These are phyloP conservation scores for Marasmius oreades DNA, from an alignment of 1,284 basidiomycete species.

Conservation along the genomic window DNA sequence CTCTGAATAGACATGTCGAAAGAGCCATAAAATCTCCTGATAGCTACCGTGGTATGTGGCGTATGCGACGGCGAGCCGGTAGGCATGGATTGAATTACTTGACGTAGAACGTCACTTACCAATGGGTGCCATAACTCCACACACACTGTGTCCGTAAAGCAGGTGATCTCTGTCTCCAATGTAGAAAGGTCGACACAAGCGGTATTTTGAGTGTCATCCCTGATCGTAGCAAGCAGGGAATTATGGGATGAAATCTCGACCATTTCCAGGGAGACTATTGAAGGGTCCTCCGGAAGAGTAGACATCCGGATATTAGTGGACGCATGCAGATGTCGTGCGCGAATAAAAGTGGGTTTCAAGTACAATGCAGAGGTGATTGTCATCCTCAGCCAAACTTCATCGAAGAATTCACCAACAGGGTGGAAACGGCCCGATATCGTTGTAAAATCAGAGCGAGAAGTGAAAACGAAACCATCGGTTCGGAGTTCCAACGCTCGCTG, in stretches of 20 bases:
- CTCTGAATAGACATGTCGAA: constrained; percentile 58
- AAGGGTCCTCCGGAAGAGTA: constrained; percentile 36
- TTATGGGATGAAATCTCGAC: constrained; percentile 45
- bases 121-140: constrained; percentile 73
- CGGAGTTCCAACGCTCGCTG: constrained; percentile 47
- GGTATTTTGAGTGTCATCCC: constrained; percentile 39
- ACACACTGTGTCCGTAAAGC: constrained; percentile 58
- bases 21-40: constrained; percentile 49
- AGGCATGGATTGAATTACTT: constrained; percentile 36
- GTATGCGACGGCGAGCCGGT: constrained; percentile 12
- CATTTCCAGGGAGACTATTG: constrained; percentile 54
- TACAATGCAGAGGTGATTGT: constrained; percentile 28
- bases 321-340: constrained; percentile 26
- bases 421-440: constrained; percentile 15
- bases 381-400: constrained; percentile 35
- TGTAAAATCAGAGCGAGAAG: constrained; percentile 32
- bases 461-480: constrained; percentile 42
- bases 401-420: constrained; percentile 17
- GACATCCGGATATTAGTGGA: neutral
- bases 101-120: constrained; percentile 53
- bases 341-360: constrained; percentile 42
- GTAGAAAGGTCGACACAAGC: constrained; percentile 52
- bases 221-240: constrained; percentile 44
- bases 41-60: constrained; percentile 22
- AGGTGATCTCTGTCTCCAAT: constrained; percentile 45